A percentile compares a stretch with the other conserved stretches of the same genome.
phyloP scores from a whole-genome alignment of 2,329 filamentous ascomycete genomes.

The Xylaria sp. region DNA sequence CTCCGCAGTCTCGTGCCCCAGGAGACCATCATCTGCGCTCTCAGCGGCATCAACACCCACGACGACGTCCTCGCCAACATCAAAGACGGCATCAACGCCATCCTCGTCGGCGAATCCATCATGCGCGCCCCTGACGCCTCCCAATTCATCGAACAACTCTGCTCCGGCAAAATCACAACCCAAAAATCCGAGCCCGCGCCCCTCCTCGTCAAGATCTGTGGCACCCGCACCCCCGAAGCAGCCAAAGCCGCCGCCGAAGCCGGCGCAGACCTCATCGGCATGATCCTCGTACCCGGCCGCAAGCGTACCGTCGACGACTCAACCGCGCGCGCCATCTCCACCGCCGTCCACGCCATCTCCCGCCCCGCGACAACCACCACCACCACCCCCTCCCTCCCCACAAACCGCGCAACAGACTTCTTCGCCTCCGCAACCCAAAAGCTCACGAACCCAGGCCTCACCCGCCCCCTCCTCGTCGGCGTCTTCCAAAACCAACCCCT shows the following conservation, averaged over 20 bases:
- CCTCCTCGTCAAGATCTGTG: slow-evolving; percentile 89
- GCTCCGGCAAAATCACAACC: slow-evolving; percentile 49
- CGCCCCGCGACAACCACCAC: slow-evolving; percentile 31
- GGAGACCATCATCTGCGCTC: slow-evolving; percentile 81
- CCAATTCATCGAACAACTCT: slow-evolving; percentile 76
- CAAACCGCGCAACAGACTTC: slow-evolving; percentile 55
- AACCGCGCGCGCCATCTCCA: slow-evolving; percentile 73
- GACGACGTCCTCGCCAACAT: slow-evolving; percentile 85
- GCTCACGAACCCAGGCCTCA: slow-evolving; percentile 38
- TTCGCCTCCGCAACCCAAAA: slow-evolving; percentile 54
- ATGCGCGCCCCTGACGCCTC: slow-evolving; percentile 85
- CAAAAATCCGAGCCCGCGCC: slow-evolving; percentile 36
- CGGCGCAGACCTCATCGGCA: slow-evolving; percentile 87
- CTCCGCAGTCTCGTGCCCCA: slow-evolving; percentile 81
- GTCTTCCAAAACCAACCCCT: slow-evolving; percentile 92
- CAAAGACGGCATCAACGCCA: slow-evolving; percentile 82
- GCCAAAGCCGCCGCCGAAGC: slow-evolving; percentile 76
- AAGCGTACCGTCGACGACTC: slow-evolving; percentile 76
- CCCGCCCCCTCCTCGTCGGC: slow-evolving; percentile 74
- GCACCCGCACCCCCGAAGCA: slow-evolving; percentile 76
- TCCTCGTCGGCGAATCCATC: slow-evolving; percentile 90
- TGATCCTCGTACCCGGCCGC: slow-evolving; percentile 79
- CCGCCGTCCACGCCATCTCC: slow-evolving; percentile 59
- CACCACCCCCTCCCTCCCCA: slow-evolving; percentile 20
- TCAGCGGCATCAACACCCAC: slow-evolving; percentile 87